Conservation (phyloP, 2,329 filamentous ascomycete species). For the Scedosporium dehoogii region DNA sequence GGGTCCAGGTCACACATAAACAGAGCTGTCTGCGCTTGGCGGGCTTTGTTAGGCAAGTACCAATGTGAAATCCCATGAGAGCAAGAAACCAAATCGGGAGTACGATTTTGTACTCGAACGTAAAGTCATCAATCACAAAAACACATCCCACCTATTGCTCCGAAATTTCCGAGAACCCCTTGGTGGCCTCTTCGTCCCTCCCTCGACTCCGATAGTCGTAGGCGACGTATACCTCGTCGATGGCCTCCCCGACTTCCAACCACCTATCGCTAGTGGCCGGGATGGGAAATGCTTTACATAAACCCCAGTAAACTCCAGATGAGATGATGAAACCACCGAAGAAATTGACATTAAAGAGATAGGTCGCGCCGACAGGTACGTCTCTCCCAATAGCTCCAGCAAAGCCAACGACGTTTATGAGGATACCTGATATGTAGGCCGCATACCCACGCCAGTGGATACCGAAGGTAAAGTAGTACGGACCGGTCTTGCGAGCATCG, state of each 20-base stretch:
- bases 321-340: constrained; percentile 75
- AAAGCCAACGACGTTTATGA: constrained; percentile 89
- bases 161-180: not conserved
- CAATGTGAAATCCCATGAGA: constrained; percentile 33
- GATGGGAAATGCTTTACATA: constrained; percentile 62
- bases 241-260: constrained; percentile 64
- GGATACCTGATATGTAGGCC: constrained; percentile 72
- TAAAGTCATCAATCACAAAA: no score
- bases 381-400: constrained; percentile 63
- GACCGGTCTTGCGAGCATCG: constrained; percentile 52
- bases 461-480: constrained; percentile 66
- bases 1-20: constrained; percentile 49
- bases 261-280: constrained; percentile 65
- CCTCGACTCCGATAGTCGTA: constrained; percentile 20
- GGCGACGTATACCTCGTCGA: constrained; percentile 41
- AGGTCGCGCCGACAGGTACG: constrained; percentile 70
- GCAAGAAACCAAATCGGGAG: no score
- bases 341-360: constrained; percentile 87
- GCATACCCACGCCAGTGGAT: constrained; percentile 76
- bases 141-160: not conserved
- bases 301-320: constrained; percentile 52
- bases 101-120: no score
- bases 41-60: constrained; percentile 50
- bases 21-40: constrained; percentile 46
- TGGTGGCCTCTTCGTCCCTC: not conserved